Conservation (phyloP, 2,329 filamentous ascomycete species). For the Aspergillus intermedius region DNA sequence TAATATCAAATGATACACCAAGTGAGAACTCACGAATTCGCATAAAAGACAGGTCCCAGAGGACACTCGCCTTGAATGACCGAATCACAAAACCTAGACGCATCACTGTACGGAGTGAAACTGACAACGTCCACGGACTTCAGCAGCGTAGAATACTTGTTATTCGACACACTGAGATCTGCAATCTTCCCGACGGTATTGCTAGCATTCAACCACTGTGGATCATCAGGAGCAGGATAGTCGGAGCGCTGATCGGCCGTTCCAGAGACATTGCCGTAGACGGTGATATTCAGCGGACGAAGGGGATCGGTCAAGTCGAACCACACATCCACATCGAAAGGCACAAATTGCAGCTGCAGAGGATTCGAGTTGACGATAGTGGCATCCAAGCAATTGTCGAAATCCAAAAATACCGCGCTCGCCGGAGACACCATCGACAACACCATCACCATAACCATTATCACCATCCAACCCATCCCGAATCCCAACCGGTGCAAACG, state of each 20-base stretch:
- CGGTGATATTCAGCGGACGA: constrained; percentile 66
- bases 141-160: constrained; percentile 66
- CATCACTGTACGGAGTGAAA: constrained; percentile 60
- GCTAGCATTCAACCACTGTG: constrained; percentile 57
- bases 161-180: constrained; percentile 51
- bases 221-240: constrained; percentile 55
- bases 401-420: constrained; percentile 63
- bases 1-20: not conserved
- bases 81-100: constrained; percentile 60
- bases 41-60: constrained; percentile 63
- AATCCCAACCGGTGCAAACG: constrained; percentile 2
- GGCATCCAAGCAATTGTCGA: constrained; percentile 72
- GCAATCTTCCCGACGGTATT: constrained; percentile 70
- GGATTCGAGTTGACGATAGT: constrained; percentile 55
- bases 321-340: constrained; percentile 64
- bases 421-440: constrained; percentile 33
- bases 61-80: constrained; percentile 62
- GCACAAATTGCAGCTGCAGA: constrained; percentile 69
- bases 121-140: constrained; percentile 66
- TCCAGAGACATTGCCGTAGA: constrained; percentile 89
- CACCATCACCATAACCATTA: constrained; percentile 18
- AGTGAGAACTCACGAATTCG: constrained; percentile 40
- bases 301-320: constrained; percentile 59
- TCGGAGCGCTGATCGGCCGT: constrained; percentile 44
- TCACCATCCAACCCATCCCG: constrained; percentile 6